Conservation (phyloP, 768 basidiomycete species). For the Termitomyces sp. region DNA sequence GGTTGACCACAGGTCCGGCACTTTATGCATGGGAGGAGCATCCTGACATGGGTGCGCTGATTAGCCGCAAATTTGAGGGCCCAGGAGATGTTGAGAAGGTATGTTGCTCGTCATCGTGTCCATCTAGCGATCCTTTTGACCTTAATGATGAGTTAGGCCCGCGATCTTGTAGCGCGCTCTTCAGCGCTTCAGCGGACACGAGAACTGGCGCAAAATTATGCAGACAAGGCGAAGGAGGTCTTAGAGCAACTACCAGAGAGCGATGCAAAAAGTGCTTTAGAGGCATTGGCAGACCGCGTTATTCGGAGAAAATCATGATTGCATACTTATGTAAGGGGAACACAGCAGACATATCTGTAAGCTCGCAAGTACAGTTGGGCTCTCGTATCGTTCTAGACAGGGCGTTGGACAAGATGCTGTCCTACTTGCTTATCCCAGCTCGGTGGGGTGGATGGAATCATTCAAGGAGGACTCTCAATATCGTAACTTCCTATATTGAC, state of each 20-base stretch:
- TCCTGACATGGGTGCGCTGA: constrained; percentile 83
- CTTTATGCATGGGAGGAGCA: constrained; percentile 94
- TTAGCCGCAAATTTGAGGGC: constrained; percentile 75
- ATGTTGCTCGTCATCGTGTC: constrained; percentile 16
- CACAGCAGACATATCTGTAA: background rate
- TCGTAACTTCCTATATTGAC: too few relatives aligned
- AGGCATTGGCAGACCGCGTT: constrained; percentile 72
- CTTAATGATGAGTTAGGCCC: constrained; percentile 46
- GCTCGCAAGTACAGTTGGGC: background rate
- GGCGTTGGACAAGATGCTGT: background rate
- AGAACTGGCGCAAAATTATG: constrained; percentile 73
- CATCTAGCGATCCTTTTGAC: constrained; percentile 1
- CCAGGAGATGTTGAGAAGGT: constrained; percentile 88
- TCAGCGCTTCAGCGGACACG: constrained; percentile 82
- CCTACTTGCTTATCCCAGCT: background rate
- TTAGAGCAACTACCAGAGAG: constrained; percentile 75
- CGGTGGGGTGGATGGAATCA: too few relatives aligned
- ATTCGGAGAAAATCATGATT: constrained; percentile 44
- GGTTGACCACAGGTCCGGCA: constrained; percentile 90
- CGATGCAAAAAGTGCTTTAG: constrained; percentile 75
- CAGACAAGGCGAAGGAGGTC: constrained; percentile 73
- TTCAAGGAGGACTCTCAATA: too few relatives aligned
- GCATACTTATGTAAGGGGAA: background rate
- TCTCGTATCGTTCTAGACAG: background rate
- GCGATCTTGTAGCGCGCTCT: constrained; percentile 68